phyloP scores from a whole-genome alignment of 768 basidiomycete species.

The Chiua virens region DNA sequence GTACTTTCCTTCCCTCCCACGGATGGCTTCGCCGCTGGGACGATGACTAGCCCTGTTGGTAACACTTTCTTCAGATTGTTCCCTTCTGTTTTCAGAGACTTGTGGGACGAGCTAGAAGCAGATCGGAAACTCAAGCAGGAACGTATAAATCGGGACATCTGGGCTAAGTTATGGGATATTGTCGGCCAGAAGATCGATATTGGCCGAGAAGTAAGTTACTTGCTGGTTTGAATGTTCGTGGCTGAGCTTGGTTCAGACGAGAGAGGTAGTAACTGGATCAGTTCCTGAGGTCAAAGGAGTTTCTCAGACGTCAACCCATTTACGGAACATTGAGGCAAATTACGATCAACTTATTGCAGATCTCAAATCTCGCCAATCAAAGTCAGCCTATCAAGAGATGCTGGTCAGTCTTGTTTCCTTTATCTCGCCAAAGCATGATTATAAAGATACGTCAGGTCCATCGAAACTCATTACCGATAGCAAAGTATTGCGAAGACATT shows the following conservation, averaged over 20 bases:
- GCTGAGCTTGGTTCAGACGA: conserved; percentile 16
- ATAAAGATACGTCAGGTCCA: conserved; percentile 47
- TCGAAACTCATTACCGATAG: conserved; percentile 83
- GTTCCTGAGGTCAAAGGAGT: conserved; percentile 14
- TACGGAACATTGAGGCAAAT: conserved; percentile 16
- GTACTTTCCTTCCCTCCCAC: conserved; percentile 63
- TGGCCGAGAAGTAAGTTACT: conserved; percentile 41
- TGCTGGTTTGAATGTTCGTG: not conserved
- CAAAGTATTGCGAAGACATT: conserved; percentile 74
- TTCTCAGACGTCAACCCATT: conserved; percentile 2
- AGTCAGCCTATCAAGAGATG: conserved; percentile 81
- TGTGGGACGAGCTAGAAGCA: conserved; percentile 89
- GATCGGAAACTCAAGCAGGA: conserved; percentile 62
- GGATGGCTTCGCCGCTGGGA: conserved; percentile 63
- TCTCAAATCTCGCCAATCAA: conserved; percentile 62
- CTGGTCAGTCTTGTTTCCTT: conserved; percentile 52
- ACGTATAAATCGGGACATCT: conserved; percentile 60
- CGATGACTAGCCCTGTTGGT: conserved; percentile 42
- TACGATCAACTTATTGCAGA: conserved; percentile 55
- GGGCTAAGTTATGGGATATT: conserved; percentile 67
- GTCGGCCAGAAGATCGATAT: conserved; percentile 57
- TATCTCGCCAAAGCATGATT: not conserved
- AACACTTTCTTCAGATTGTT: conserved; percentile 74
- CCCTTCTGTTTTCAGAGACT: conserved; percentile 79
- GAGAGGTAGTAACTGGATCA: conserved; percentile 19